Base-by-base conservation (phyloP, 495 filamentous ascomycete genomes). In the Podospora conica region DNA sequence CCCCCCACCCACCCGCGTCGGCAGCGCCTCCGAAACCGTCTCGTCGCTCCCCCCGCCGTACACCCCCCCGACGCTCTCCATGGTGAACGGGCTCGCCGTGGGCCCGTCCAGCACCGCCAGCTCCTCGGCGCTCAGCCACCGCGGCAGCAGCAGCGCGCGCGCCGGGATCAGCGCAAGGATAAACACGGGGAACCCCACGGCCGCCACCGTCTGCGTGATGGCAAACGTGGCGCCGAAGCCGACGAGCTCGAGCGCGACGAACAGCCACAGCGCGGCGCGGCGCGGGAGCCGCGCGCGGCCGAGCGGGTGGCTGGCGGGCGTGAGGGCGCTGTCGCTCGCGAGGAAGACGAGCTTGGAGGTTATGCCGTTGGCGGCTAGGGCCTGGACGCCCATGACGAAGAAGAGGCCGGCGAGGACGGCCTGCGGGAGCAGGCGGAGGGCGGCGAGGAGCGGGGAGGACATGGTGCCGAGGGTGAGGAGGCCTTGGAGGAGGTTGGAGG, bases 161-260 rank as follows among this genome's bases (percentile, higher is more conserved):
- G 91, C 74, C 0, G 93, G 94, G n/a, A 97, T 88, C 18, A 97
- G 77, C 20, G 86, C 70, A 12, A 96, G 71, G 72, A 98, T 96
- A 63, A 97, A 85, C 9, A 97, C 85, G 4, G 94, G 94, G 73
- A 97, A 98, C 3, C 94, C 91, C 53, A 98, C 95, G 18, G 94
- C 94, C 9, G 91, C 94, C 59, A 96, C 91, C 0, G 94, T 97
- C 77, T 97, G 93, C 9, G 92, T 94, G 69, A 97, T 94, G n/a
- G 92, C 93, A 74, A 98, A 95, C 3, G 91, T 96, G 1, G 87
- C 91, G 4, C 81, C 91, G 70, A 98, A 95, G 0, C 91, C 92
- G 29, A 90, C 15, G 6, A 96, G 76, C 75, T 97, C 89, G n/a
- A 93, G 74, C 15, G 76, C 77, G 2, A 96, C 88, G 76, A 96